Conservation (phyloP, 2,329 filamentous ascomycete genomes). For the Exophiala oligosperma region DNA sequence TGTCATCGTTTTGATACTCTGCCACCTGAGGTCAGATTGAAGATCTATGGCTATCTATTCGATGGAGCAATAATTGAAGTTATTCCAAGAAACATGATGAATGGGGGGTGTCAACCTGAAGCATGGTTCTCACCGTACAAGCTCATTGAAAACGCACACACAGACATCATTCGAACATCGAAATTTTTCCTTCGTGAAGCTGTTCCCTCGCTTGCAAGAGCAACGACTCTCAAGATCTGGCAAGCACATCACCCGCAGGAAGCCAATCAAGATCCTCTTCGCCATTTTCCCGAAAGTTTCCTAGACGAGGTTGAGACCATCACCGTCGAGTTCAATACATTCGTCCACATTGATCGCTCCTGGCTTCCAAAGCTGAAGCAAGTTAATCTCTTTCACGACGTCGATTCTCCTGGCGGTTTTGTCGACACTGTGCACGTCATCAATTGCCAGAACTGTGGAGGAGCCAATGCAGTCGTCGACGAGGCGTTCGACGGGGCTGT, state of each 20-base stretch:
- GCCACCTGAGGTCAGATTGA: conserved; percentile 5
- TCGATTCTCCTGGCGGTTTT: conserved; percentile 2
- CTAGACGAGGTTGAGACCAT: conserved; percentile 2
- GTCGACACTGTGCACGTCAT: neutral
- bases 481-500: neutral
- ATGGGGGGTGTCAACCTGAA: neutral
- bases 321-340: conserved; percentile 1
- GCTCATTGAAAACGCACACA: conserved; percentile 1
- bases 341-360: conserved; percentile 3
- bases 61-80: neutral
- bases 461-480: neutral
- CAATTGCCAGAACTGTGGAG: neutral
- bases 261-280: conserved; percentile 2
- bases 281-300: conserved; percentile 3
- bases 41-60: conserved; percentile 2
- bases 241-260: neutral
- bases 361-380: conserved; percentile 2
- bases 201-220: neutral
- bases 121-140: neutral
- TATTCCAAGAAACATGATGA: neutral
- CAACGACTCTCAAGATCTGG: conserved; percentile 1
- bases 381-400: neutral
- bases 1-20: neutral
- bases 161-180: conserved; percentile 4
- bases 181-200: conserved; percentile 4